A percentile compares a stretch with the other conserved stretches of the same genome.
These are phyloP conservation scores for Candida bentonensis DNA, from an alignment of 805 yeast genomes.

Conservation along the genomic window DNA sequence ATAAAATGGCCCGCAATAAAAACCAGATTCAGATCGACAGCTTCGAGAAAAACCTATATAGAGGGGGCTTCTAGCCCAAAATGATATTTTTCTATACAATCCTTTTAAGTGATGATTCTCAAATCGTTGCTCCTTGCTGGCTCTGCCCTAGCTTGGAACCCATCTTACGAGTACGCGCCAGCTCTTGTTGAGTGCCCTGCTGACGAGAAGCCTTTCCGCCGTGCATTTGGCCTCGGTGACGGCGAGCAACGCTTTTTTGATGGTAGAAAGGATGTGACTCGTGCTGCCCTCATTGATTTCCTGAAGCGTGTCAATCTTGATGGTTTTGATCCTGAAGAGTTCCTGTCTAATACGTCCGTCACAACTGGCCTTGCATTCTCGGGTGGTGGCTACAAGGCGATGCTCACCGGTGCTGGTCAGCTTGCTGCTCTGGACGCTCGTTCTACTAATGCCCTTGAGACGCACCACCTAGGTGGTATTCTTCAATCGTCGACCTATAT, in stretches of 20 bases:
- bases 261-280: constrained; percentile 21
- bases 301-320: constrained; percentile 31
- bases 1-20: no score
- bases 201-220: neutral
- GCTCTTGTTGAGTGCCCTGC: neutral
- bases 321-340: constrained; percentile 26
- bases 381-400: constrained; percentile 77
- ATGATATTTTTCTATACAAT: no score
- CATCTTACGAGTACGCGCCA: neutral
- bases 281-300: constrained; percentile 28
- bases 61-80: no score
- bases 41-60: no score
- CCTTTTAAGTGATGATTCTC: no score
- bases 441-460: constrained; percentile 21
- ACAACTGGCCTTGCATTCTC: constrained; percentile 41
- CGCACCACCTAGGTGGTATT: constrained; percentile 33
- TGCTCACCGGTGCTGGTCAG: constrained; percentile 45
- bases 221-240: constrained; percentile 8
- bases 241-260: constrained; percentile 19
- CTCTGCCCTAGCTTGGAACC: neutral
- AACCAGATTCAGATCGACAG: no score
- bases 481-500: constrained; percentile 44
- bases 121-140: neutral
- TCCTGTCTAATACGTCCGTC: neutral
- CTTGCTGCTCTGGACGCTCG: constrained; percentile 37